phyloP scores from a whole-genome alignment of 495 filamentous ascomycete genomes.

The Aspergillus sclerotiicarbonarius region DNA sequence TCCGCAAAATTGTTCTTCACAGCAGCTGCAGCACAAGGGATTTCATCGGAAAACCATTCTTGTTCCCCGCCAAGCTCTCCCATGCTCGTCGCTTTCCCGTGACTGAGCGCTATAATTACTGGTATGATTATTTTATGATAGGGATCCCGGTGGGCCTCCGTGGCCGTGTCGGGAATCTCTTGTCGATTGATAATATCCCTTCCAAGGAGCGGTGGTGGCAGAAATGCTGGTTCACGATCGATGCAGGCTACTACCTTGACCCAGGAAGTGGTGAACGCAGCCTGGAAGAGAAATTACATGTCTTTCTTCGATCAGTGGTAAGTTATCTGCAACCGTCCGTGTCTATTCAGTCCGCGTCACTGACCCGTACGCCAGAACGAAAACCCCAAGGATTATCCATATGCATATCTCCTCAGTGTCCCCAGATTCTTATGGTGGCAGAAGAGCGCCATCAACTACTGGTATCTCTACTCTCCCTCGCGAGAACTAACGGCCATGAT shows the following conservation, averaged over 20 bases:
- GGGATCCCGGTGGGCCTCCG: constrained; percentile 23
- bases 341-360: not conserved
- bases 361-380: constrained; percentile 11
- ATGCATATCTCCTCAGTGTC: constrained; percentile 69
- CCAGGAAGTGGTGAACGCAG: not conserved
- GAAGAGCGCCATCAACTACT: constrained; percentile 80
- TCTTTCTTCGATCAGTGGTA: not conserved
- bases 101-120: constrained; percentile 14
- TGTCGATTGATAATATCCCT: constrained; percentile 12
- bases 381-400: constrained; percentile 32
- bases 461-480: constrained; percentile 68
- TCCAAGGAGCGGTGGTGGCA: too few species aligned
- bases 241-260: not conserved
- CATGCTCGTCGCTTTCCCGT: constrained; percentile 14
- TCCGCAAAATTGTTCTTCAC: too few species aligned
- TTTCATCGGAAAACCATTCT: constrained; percentile 15
- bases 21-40: too few species aligned
- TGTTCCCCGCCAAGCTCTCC: constrained; percentile 16
- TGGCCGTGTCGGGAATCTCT: constrained; percentile 15
- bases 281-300: not conserved
- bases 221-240: not conserved
- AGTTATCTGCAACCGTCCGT: not conserved
- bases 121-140: constrained; percentile 17
- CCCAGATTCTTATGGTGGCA: constrained; percentile 68
- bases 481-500: constrained; percentile 62